Conservation (phyloP, 768 basidiomycete species). For the Mycena galericulata region DNA sequence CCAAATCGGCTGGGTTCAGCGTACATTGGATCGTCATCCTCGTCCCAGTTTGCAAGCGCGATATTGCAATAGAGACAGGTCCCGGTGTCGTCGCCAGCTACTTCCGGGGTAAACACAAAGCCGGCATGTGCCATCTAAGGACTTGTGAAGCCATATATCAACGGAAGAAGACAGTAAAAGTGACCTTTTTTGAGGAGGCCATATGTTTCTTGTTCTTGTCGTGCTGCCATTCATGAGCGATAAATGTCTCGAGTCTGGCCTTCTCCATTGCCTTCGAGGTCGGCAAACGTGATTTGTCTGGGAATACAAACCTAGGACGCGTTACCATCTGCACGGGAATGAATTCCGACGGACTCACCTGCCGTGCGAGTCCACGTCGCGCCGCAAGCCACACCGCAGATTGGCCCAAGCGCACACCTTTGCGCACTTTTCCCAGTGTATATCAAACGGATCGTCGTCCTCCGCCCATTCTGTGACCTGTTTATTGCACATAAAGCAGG, state of each 20-base stretch:
- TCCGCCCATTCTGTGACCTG: conserved; percentile 87
- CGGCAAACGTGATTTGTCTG: conserved; percentile 73
- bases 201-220: conserved; percentile 71
- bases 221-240: conserved; percentile 72
- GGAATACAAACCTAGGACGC: conserved; percentile 65
- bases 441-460: conserved; percentile 86
- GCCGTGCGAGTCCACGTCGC: conserved; percentile 68
- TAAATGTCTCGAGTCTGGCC: conserved; percentile 77
- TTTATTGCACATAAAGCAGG: conserved; percentile 88
- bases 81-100: conserved; percentile 79
- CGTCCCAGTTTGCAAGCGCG: conserved; percentile 88
- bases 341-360: conserved; percentile 54
- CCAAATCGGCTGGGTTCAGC: conserved; percentile 43
- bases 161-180: not conserved
- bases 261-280: conserved; percentile 76
- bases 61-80: conserved; percentile 89
- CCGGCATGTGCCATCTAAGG: conserved; percentile 89
- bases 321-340: not conserved
- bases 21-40: conserved; percentile 88
- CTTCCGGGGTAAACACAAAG: conserved; percentile 82
- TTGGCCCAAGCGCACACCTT: conserved; percentile 83
- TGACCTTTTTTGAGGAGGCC: conserved; percentile 79
- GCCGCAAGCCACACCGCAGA: conserved; percentile 75
- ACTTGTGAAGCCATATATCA: conserved; percentile 16
- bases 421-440: conserved; percentile 81